Percentiles rank a stretch among this genome's conserved stretches.
These are phyloP conservation scores for Sporothrix inflata DNA, from an alignment of 2,329 filamentous ascomycete genomes.

Conservation along the genomic window DNA sequence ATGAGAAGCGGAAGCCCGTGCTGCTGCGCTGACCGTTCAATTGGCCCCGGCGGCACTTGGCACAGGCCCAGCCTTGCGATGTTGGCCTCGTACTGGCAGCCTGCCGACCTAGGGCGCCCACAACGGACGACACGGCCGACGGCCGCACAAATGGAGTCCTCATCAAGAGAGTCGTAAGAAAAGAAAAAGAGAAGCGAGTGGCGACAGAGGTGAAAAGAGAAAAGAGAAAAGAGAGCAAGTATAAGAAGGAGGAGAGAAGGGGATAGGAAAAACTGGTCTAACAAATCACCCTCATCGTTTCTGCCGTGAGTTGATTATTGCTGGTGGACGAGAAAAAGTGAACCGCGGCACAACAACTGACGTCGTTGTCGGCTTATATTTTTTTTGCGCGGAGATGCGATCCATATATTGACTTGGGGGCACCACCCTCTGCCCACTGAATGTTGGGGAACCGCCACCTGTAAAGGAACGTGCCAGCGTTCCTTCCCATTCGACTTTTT, in stretches of 20 bases:
- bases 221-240: not conserved
- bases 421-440: not conserved
- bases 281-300: slow-evolving; percentile 2
- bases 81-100: not conserved
- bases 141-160: slow-evolving; percentile 5
- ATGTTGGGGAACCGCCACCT: slow-evolving; percentile 10
- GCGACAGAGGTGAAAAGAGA: not conserved
- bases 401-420: not conserved
- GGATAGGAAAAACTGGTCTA: not conserved
- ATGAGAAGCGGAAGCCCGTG: slow-evolving; percentile 20
- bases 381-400: not conserved
- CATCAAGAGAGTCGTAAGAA: not conserved
- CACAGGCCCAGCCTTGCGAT: slow-evolving; percentile 32
- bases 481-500: not conserved
- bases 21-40: not conserved
- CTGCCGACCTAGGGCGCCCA: slow-evolving; percentile 25
- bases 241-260: not conserved
- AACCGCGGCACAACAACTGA: slow-evolving; percentile 23
- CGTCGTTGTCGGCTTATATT: slow-evolving; percentile 25
- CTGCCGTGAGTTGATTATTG: not conserved
- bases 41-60: slow-evolving; percentile 29
- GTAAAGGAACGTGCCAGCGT: slow-evolving; percentile 9
- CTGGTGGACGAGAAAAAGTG: not conserved
- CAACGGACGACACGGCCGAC: slow-evolving; percentile 19
- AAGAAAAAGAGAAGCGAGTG: too few species aligned